A percentile compares a stretch with the other conserved stretches of the same genome.
Conservation (phyloP, 1,284 basidiomycete genomes). For the Boletus holoroseus region DNA sequence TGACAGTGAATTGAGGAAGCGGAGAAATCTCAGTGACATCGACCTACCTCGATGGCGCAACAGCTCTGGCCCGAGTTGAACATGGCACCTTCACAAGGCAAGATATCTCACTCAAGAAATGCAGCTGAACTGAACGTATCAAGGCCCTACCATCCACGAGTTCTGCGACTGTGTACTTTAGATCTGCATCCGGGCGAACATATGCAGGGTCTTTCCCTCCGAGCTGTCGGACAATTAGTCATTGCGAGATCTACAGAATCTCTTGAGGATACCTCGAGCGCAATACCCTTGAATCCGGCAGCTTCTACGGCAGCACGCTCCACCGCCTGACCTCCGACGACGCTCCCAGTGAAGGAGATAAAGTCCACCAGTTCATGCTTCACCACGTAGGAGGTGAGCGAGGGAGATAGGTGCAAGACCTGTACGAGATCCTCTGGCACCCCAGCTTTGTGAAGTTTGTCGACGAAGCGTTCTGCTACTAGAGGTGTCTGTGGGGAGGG, state of each 20-base stretch:
- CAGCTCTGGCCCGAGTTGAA: conserved; percentile 96
- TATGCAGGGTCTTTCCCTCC: conserved; percentile 97
- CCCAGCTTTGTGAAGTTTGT: conserved; percentile 66
- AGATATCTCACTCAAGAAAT: neutral
- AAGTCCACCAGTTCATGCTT: conserved; percentile 70
- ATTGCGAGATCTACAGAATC: neutral
- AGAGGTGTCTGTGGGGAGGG: conserved; percentile 93
- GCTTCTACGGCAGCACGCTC: conserved; percentile 57
- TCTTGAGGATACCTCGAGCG: conserved; percentile 52
- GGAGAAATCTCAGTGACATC: neutral
- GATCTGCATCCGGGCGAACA: conserved; percentile 80
- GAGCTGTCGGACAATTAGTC: conserved; percentile 49
- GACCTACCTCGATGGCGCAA: conserved; percentile 70
- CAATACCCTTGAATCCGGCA: conserved; percentile 74
- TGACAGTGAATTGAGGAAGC: neutral
- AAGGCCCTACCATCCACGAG: conserved; percentile 70
- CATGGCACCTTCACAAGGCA: conserved; percentile 58
- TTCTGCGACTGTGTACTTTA: conserved; percentile 78
- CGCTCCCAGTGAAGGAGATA: conserved; percentile 89
- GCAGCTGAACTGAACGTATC: neutral
- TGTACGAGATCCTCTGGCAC: conserved; percentile 75
- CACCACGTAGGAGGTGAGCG: conserved; percentile 60
- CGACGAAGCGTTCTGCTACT: conserved; percentile 75
- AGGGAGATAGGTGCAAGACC: conserved; percentile 73
- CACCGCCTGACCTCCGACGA: conserved; percentile 59